phyloP scores from a whole-genome alignment of 768 basidiomycete genomes.

The Lactarius hengduanensis region DNA sequence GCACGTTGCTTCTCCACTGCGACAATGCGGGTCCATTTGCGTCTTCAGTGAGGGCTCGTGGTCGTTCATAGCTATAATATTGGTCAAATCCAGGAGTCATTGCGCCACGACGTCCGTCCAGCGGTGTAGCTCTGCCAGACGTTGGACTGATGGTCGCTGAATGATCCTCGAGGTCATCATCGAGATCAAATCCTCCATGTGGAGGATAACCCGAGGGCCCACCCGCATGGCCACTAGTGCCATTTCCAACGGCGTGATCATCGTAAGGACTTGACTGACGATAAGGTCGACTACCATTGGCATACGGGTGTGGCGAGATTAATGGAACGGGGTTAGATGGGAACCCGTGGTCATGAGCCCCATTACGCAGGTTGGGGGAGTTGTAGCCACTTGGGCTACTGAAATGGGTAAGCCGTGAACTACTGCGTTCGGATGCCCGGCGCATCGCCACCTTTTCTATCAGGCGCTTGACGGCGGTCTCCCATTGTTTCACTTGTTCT shows the following conservation, averaged over 20 bases:
- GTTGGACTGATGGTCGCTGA: conserved; percentile 47
- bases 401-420: conserved; percentile 49
- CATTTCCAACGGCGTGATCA: conserved; percentile 23
- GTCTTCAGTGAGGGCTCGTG: conserved; percentile 30
- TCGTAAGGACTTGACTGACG: conserved; percentile 26
- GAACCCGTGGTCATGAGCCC: conserved; percentile 9
- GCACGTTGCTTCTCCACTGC: conserved; percentile 26
- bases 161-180: conserved; percentile 79
- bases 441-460: conserved; percentile 75
- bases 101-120: conserved; percentile 51
- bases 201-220: conserved; percentile 59
- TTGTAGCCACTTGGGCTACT: conserved; percentile 49
- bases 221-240: conserved; percentile 37
- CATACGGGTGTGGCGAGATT: conserved; percentile 29
- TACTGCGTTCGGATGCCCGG: conserved; percentile 62
- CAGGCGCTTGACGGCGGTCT: conserved; percentile 81
- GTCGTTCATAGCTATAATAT: conserved; percentile 24
- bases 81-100: conserved; percentile 25
- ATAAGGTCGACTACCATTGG: conserved; percentile 28
- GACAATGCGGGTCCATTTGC: conserved; percentile 27
- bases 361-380: conserved; percentile 23
- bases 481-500: conserved; percentile 93
- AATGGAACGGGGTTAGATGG: conserved; percentile 34
- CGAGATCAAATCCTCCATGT: conserved; percentile 68
- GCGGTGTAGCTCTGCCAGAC: conserved; percentile 75